A percentile compares a stretch with the other conserved stretches of the same genome.
Evolutionary conservation across 116 monocot genomes (phyloP).

Genomic region (Dioscorea cayenensis): DNA sequence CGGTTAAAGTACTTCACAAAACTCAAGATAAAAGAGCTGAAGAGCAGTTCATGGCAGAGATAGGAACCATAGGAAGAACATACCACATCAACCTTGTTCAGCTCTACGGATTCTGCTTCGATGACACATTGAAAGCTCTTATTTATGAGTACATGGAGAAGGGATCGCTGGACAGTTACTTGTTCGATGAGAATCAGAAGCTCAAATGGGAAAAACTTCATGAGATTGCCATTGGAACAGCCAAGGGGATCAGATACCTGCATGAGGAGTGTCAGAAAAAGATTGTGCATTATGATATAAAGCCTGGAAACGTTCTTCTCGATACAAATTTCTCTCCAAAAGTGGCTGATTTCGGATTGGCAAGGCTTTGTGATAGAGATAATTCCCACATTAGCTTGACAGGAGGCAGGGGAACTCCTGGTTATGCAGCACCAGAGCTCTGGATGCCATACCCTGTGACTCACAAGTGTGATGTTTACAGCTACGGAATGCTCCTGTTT

Average conservation of each 20-base stretch:
- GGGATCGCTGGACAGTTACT: slow-evolving; percentile 16
- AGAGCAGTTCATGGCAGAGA: slow-evolving; percentile 23
- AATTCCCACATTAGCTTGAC: not conserved
- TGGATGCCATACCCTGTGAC: slow-evolving; percentile 14
- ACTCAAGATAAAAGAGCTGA: slow-evolving; percentile 1
- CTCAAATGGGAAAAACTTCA: slow-evolving; percentile 14
- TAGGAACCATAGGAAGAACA: slow-evolving; percentile 18
- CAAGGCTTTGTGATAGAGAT: slow-evolving; percentile 7
- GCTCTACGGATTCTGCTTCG: slow-evolving; percentile 27
- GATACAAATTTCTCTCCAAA: slow-evolving; percentile 7
- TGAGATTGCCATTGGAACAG: slow-evolving; percentile 20
- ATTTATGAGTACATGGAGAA: slow-evolving; percentile 30
- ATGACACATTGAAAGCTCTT: slow-evolving; percentile 4
- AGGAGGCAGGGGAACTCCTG: slow-evolving; percentile 19
- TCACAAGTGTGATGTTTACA: slow-evolving; percentile 13
- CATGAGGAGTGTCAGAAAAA: slow-evolving; percentile 33
- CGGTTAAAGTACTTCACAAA: slow-evolving; percentile 9
- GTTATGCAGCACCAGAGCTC: slow-evolving; percentile 4
- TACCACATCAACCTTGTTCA: slow-evolving; percentile 20
- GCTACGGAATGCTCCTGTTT: slow-evolving; percentile 1
- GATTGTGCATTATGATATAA: slow-evolving; percentile 35
- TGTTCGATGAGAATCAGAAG: slow-evolving; percentile 5
- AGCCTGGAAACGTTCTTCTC: slow-evolving; percentile 28
- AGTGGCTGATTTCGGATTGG: slow-evolving; percentile 16
- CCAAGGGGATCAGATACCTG: slow-evolving; percentile 25